Percentiles rank a stretch among this genome's conserved stretches.
Evolutionary conservation across 2,329 filamentous ascomycete genomes (phyloP).

Genomic region (Monilinia polystroma): DNA sequence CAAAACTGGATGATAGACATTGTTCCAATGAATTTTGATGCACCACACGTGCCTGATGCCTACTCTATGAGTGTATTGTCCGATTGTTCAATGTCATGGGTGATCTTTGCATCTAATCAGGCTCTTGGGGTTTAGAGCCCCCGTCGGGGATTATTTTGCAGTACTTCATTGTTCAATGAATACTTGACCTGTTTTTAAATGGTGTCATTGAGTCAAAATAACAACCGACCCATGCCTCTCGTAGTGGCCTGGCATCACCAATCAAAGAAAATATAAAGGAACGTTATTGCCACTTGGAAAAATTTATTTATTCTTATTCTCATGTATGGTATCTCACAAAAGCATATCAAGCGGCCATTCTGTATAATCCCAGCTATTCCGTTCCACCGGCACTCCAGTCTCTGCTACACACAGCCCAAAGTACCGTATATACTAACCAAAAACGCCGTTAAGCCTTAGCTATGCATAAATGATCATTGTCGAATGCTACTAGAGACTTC

Average conservation of each 20-base stretch:
- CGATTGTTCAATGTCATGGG: not conserved
- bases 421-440: conserved; percentile 3
- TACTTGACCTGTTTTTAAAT: not conserved
- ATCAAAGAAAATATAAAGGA: not conserved
- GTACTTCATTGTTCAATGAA: not conserved
- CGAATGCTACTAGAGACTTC: not conserved
- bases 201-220: not conserved
- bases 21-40: not conserved
- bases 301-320: conserved; percentile 10
- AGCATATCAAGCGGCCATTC: conserved; percentile 13
- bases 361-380: conserved; percentile 14
- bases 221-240: not conserved
- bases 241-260: not conserved
- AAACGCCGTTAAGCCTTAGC: conserved; percentile 16
- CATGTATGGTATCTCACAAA: conserved; percentile 20
- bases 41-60: no score
- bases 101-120: not conserved
- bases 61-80: no score
- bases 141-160: not conserved
- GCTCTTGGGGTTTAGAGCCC: not conserved
- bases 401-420: conserved; percentile 5
- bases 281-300: not conserved
- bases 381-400: not conserved
- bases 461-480: conserved; percentile 14
- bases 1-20: not conserved